Conservation (phyloP, 352 stramenopile species). For the Phytophthora agathidicida region DNA sequence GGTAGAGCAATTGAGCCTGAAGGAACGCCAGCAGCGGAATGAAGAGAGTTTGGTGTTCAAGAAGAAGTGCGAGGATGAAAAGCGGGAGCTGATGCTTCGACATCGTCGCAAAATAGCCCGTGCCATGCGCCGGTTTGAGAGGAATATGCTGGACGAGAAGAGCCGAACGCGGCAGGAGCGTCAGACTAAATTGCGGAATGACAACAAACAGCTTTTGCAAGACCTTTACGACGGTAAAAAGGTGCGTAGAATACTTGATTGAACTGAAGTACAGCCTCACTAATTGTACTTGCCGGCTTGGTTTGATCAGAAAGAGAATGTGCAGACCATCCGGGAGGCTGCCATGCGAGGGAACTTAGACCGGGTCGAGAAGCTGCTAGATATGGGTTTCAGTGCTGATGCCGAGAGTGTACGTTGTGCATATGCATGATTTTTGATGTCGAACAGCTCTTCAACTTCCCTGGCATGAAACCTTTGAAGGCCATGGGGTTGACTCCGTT, state of each 20-base stretch:
- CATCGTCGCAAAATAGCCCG: conserved; percentile 44
- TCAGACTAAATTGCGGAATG: conserved; percentile 37
- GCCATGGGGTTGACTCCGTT: conserved; percentile 76
- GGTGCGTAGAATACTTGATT: conserved; percentile 11
- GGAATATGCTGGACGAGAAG: conserved; percentile 42
- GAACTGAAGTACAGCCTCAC: not conserved
- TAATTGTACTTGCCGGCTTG: not conserved
- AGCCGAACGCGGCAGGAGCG: conserved; percentile 32
- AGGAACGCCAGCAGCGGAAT: conserved; percentile 27
- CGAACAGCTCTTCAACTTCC: not conserved
- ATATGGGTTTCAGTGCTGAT: conserved; percentile 58
- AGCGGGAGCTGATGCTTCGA: conserved; percentile 30
- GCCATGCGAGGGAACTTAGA: conserved; percentile 61
- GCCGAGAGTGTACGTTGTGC: conserved; percentile 52
- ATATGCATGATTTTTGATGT: not conserved
- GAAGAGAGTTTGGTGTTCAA: conserved; percentile 46
- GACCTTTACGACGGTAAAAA: conserved; percentile 45
- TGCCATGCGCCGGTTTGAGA: conserved; percentile 46
- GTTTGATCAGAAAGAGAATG: conserved; percentile 55
- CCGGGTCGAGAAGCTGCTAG: conserved; percentile 52
- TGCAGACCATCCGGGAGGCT: conserved; percentile 72
- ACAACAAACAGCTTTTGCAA: conserved; percentile 46
- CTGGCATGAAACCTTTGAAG: conserved; percentile 21
- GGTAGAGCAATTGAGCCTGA: conserved; percentile 16
- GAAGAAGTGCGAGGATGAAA: conserved; percentile 39